A percentile compares a stretch with the other conserved stretches of the same genome.
phyloP scores from a whole-genome alignment of 352 stramenopile species.

The Phytophthora fragariae region DNA sequence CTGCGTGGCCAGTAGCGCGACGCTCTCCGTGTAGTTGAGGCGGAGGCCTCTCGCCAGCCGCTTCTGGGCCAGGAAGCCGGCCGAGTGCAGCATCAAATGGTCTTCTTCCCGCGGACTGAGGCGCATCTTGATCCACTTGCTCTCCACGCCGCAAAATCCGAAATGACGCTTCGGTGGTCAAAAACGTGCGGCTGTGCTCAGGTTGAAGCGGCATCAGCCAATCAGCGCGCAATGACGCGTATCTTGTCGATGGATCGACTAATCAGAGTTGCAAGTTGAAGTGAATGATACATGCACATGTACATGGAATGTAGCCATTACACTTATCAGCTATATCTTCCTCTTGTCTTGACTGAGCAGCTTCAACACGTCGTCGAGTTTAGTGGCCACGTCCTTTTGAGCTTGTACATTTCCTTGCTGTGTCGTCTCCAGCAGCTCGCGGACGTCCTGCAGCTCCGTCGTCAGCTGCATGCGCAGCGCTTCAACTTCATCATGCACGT shows the following conservation, averaged over 20 bases:
- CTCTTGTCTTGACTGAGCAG: constrained; percentile 18
- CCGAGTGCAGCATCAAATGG: constrained; percentile 83
- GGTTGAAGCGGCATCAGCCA: constrained; percentile 20
- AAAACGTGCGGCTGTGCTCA: not conserved
- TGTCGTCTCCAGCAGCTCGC: constrained; percentile 35
- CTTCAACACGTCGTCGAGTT: constrained; percentile 35
- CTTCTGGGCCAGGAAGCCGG: constrained; percentile 94
- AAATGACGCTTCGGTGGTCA: constrained; percentile 20
- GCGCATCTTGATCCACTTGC: constrained; percentile 44
- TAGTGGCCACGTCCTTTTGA: constrained; percentile 32
- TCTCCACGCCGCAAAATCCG: constrained; percentile 17
- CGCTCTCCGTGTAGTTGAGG: constrained; percentile 95
- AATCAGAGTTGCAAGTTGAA: constrained; percentile 28
- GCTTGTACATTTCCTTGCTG: constrained; percentile 22
- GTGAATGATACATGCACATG: not conserved
- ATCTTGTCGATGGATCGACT: not conserved
- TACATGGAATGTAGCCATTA: not conserved
- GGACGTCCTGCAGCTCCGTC: constrained; percentile 41
- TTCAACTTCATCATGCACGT: constrained; percentile 42
- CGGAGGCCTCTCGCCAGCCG: constrained; percentile 91
- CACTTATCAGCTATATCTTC: constrained; percentile 9
- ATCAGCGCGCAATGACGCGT: constrained; percentile 2
- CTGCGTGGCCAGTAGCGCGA: constrained; percentile 94
- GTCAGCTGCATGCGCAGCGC: constrained; percentile 43
- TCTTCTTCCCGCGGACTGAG: constrained; percentile 79